Evolutionary conservation across 2,329 filamentous ascomycete genomes (phyloP).

Genomic region (Endocalyx cinctus): DNA sequence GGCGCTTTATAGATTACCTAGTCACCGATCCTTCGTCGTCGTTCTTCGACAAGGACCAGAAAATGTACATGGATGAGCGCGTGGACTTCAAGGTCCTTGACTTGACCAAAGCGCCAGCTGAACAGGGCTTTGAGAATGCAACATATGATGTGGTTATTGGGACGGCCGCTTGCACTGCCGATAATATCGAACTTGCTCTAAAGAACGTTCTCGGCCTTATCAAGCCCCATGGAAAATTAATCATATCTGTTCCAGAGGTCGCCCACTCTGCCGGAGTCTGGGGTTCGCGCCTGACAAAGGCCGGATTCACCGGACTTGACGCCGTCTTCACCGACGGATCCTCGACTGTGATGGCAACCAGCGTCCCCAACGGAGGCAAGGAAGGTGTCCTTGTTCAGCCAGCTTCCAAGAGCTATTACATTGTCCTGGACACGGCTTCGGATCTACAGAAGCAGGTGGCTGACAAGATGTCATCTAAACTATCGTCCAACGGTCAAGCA

Average conservation of each 20-base stretch:
- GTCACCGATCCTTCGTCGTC: slow-evolving; percentile 16
- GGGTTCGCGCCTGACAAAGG: neutral
- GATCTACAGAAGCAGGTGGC: slow-evolving; percentile 1
- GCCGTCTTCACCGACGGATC: slow-evolving; percentile 23
- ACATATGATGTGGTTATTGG: slow-evolving; percentile 18
- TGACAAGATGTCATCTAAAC: slow-evolving; percentile 2
- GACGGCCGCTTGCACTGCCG: slow-evolving; percentile 15
- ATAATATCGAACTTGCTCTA: neutral
- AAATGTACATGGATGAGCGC: slow-evolving; percentile 13
- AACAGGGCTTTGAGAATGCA: slow-evolving; percentile 22
- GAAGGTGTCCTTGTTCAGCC: slow-evolving; percentile 8
- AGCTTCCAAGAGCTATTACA: slow-evolving; percentile 1
- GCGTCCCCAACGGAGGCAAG: neutral
- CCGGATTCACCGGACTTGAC: slow-evolving; percentile 24
- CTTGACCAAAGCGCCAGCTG: slow-evolving; percentile 17
- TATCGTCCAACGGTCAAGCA: neutral
- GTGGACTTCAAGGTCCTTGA: slow-evolving; percentile 23
- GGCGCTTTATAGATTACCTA: slow-evolving; percentile 13
- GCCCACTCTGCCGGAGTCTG: slow-evolving; percentile 1
- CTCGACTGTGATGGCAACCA: slow-evolving; percentile 1
- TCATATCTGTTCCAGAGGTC: neutral
- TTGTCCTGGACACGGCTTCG: slow-evolving; percentile 1
- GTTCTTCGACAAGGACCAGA: slow-evolving; percentile 14
- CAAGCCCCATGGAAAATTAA: slow-evolving; percentile 1
- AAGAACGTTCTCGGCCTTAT: neutral